Conservation (phyloP, 495 filamentous ascomycete genomes). For the Tuber indicum region DNA sequence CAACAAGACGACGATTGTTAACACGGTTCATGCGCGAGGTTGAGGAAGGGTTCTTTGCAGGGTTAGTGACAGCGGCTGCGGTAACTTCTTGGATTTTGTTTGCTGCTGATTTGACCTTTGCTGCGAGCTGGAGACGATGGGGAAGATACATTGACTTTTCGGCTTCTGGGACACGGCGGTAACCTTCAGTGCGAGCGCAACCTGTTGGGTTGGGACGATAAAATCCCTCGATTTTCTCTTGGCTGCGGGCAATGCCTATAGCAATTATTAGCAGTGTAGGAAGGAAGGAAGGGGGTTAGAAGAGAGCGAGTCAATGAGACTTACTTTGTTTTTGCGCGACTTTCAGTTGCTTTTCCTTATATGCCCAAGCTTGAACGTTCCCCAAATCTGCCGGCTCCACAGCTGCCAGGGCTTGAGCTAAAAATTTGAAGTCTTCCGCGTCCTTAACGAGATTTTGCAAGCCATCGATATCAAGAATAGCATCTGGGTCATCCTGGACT, state of each 20-base stretch:
- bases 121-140: slow-evolving; percentile 87
- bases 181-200: slow-evolving; percentile 82
- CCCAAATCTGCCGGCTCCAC: slow-evolving; percentile 52
- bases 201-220: slow-evolving; percentile 81
- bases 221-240: slow-evolving; percentile 71
- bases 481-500: slow-evolving; percentile 59
- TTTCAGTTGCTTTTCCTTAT: slow-evolving; percentile 85
- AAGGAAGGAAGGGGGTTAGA: slow-evolving; percentile 16
- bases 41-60: slow-evolving; percentile 43
- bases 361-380: slow-evolving; percentile 71
- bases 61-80: slow-evolving; percentile 24
- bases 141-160: slow-evolving; percentile 98
- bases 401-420: slow-evolving; percentile 50
- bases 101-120: slow-evolving; percentile 66
- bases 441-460: slow-evolving; percentile 73
- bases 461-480: slow-evolving; percentile 69
- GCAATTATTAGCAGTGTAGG: slow-evolving; percentile 21
- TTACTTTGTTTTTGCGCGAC: slow-evolving; percentile 50
- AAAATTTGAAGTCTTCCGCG: slow-evolving; percentile 63
- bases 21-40: slow-evolving; percentile 82
- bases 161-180: slow-evolving; percentile 86
- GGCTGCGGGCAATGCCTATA: slow-evolving; percentile 49
- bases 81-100: slow-evolving; percentile 50
- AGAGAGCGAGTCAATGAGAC: slow-evolving; percentile 29
- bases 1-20: slow-evolving; percentile 87